Evolutionary conservation across 2,329 filamentous ascomycete genomes (phyloP).

Genomic region (Colletotrichum musicola): DNA sequence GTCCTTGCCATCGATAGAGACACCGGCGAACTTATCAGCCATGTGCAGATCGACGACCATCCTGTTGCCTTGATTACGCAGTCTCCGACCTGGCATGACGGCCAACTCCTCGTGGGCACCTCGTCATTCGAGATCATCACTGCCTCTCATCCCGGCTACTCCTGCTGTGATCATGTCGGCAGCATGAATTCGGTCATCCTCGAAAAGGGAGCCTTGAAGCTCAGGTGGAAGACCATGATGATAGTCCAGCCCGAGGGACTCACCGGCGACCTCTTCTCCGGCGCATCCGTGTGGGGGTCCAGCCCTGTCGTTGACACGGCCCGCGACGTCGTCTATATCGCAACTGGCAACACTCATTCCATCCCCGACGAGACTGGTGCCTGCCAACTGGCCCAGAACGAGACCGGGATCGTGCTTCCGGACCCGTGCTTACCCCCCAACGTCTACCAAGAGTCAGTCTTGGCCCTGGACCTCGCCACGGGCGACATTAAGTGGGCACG

Average conservation of each 20-base stretch:
- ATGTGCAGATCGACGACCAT: neutral
- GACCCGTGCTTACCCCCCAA: neutral
- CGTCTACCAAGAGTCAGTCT: neutral
- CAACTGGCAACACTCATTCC: neutral
- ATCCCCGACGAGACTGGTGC: neutral
- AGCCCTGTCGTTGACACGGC: neutral
- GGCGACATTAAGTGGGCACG: neutral
- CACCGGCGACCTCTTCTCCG: neutral
- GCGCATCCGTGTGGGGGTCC: neutral
- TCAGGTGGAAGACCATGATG: constrained; percentile 1
- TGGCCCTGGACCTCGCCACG: neutral
- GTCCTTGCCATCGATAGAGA: neutral
- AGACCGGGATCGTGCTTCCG: neutral
- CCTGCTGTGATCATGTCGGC: neutral
- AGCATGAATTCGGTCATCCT: constrained; percentile 5
- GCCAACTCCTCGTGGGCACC: neutral
- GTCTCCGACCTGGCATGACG: neutral
- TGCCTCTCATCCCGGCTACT: neutral
- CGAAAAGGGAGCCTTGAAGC: neutral
- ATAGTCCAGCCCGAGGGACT: neutral
- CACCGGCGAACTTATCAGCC: neutral
- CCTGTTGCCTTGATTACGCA: neutral
- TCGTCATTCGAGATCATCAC: neutral
- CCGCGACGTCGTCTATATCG: neutral
- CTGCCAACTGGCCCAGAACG: neutral